Evolutionary conservation across 2,329 filamentous ascomycete species (phyloP).

Genomic region (Apiospora koreana): DNA sequence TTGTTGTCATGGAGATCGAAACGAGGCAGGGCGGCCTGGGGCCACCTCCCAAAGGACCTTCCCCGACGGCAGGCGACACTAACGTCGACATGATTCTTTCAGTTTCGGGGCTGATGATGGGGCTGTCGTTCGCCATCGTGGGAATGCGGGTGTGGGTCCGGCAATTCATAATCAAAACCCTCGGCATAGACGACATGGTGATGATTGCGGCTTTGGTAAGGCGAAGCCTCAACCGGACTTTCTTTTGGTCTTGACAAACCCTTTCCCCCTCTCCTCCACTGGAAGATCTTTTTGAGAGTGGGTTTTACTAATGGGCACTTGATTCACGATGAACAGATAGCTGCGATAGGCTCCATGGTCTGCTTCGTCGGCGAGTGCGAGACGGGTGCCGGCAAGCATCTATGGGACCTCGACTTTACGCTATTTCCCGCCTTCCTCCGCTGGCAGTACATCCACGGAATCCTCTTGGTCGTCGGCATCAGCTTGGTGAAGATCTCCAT

Average conservation of each 20-base stretch:
- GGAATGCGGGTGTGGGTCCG: conserved; percentile 15
- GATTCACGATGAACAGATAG: not conserved
- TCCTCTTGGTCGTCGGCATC: conserved; percentile 15
- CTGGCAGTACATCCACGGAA: conserved; percentile 16
- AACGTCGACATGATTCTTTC: conserved; percentile 12
- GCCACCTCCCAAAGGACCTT: not conserved
- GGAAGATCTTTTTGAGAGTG: not conserved
- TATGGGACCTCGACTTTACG: conserved; percentile 9
- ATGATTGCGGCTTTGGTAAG: conserved; percentile 16
- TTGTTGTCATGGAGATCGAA: not conserved
- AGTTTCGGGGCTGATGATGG: conserved; percentile 12
- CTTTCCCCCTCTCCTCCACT: not conserved
- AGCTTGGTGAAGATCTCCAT: conserved; percentile 18
- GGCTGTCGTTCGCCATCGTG: conserved; percentile 6
- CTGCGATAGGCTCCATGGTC: conserved; percentile 15
- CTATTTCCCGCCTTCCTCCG: conserved; percentile 10
- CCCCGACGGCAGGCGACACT: not conserved
- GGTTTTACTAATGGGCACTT: not conserved
- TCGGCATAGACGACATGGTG: conserved; percentile 15
- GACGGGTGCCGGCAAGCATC: conserved; percentile 14
- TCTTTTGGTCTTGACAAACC: not conserved
- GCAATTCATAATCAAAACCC: conserved; percentile 14
- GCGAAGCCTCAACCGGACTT: not conserved
- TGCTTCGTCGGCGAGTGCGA: conserved; percentile 15
- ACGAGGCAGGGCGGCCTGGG: not conserved